Base-by-base conservation (phyloP, 202 grass and related monocot species). In the Schoenoplectus triqueter region DNA sequence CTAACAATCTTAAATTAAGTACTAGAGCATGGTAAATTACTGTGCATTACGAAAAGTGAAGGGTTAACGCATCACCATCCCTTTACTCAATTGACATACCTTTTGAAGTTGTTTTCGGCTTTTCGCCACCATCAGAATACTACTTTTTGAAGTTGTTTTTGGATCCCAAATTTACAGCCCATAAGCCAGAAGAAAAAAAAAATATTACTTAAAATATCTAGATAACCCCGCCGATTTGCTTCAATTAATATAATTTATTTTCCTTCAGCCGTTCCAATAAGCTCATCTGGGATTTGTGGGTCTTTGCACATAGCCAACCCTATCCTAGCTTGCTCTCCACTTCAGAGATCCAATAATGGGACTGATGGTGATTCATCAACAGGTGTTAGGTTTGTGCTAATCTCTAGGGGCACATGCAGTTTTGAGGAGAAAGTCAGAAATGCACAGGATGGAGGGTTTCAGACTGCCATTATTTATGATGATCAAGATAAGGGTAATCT, bases 401-500 rank as follows among this genome's bases (percentile, higher is more conserved):
- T 97, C 66, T 76, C 67, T 18, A 91, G 94, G 64, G 94, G 94
- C 65, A 79, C 84, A 46, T 97, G 94, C 89, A 92, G 85, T 85
- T 97, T 97, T 51, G 89, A 93, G 73, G 88, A 87, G 50, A 97
- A 97, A 87, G 91, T 97, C 15, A 86, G 84, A 71, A 48, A 11
- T 56, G 94, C 94, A n/a, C 94, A 97, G 83, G 78, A 52, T 70
- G 91, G 72, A 57, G 94, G 91, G 3, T 97, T 90, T 59, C 88
- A 88, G n/a, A 89, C 91, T 18, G 88, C 89, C 3, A 70, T 97
- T 76, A 92, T 97, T 78, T 90, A 92, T 51, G 89, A 95, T 62
- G 93, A 95, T 50, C 87, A 88, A 72, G 93, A 95, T 22, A 95
- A 91, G 84, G 73, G 85, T 69, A 92, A 90, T 88, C 88, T 95